These are phyloP conservation scores for Neopestalotiopsis rosae DNA, from an alignment of 2,329 filamentous ascomycete genomes.

Conservation along the genomic window DNA sequence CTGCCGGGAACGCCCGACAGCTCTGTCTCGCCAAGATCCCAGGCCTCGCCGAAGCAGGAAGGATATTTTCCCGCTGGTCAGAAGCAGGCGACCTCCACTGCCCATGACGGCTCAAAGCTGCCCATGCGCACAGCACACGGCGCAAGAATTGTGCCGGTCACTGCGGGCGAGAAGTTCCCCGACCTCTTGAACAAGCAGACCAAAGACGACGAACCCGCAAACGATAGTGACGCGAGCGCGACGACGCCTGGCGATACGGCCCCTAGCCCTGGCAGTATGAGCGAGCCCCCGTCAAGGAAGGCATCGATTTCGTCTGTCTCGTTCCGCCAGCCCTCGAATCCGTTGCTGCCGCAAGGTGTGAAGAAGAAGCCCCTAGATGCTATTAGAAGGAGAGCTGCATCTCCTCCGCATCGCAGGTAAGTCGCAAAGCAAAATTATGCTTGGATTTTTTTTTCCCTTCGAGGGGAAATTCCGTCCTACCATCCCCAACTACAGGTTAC, in stretches of 20 bases:
- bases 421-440: constrained; percentile 26
- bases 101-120: constrained; percentile 2
- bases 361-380: constrained; percentile 52
- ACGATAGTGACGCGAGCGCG: constrained; percentile 36
- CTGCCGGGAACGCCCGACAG: constrained; percentile 31
- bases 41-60: constrained; percentile 29
- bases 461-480: background rate
- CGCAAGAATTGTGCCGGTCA: background rate
- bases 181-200: constrained; percentile 20
- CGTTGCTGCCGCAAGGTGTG: constrained; percentile 52
- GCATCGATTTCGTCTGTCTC: constrained; percentile 54
- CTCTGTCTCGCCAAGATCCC: constrained; percentile 33
- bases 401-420: constrained; percentile 57
- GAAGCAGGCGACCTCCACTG: constrained; percentile 22
- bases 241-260: constrained; percentile 41
- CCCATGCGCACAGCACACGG: constrained; percentile 11
- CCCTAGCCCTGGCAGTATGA: constrained; percentile 41
- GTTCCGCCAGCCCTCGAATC: constrained; percentile 50
- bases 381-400: constrained; percentile 49
- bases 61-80: constrained; percentile 32
- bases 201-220: constrained; percentile 32
- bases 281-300: constrained; percentile 44
- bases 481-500: background rate
- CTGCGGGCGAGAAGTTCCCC: constrained; percentile 18
- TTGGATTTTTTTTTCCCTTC: constrained; percentile 10